Conservation (phyloP, 805 yeast species). For the Saccharomycopsis synnaedendra region DNA sequence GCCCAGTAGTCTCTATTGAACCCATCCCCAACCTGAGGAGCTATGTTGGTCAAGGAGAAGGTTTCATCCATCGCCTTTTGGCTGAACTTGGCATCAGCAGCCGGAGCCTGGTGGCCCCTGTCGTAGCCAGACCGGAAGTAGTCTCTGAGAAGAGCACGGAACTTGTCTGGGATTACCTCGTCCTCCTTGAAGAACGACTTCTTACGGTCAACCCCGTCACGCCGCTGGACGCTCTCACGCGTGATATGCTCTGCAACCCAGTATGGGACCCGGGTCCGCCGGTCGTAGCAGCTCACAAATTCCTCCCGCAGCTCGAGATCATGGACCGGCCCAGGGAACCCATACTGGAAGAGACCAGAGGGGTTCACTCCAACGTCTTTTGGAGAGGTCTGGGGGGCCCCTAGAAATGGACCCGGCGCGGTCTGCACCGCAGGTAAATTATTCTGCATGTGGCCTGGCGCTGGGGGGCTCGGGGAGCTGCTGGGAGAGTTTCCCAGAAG, state of each 20-base stretch:
- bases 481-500: too few relatives aligned
- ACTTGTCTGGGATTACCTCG: conserved; percentile 62
- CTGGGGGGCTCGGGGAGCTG: too few relatives aligned
- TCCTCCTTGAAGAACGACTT: conserved; percentile 83
- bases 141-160: conserved; percentile 69
- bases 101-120: conserved; percentile 96
- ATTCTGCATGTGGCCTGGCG: too few relatives aligned
- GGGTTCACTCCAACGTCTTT: conserved; percentile 41
- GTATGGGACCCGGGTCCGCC: conserved; percentile 76
- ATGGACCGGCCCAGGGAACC: conserved; percentile 92
- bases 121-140: conserved; percentile 94
- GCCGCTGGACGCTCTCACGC: conserved; percentile 45
- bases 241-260: conserved; percentile 86
- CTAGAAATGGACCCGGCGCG: background rate
- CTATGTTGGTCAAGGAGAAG: conserved; percentile 77
- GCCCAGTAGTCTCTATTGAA: conserved; percentile 98
- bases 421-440: too few relatives aligned
- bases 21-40: conserved; percentile 97
- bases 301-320: conserved; percentile 67
- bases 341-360: conserved; percentile 74
- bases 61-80: conserved; percentile 95
- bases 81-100: conserved; percentile 88
- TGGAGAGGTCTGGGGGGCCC: background rate
- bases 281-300: conserved; percentile 77
- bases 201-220: conserved; percentile 58